Evolutionary conservation across 306 rosid genomes (phyloP).

Genomic region (Vigna nakashimae): DNA sequence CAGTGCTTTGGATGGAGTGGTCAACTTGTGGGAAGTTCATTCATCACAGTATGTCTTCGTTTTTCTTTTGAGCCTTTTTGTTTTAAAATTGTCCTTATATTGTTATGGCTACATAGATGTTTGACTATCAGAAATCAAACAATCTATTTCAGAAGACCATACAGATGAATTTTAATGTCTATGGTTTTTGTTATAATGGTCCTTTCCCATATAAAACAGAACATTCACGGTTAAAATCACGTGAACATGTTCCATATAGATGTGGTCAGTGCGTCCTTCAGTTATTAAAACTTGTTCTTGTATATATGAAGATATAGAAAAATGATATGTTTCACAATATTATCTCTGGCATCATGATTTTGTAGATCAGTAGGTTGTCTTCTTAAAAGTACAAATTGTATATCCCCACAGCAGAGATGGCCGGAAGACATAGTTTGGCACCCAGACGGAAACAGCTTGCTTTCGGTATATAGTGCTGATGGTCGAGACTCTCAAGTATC

Average conservation of each 20-base stretch:
- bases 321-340: slow-evolving; percentile 19
- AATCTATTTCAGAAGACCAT: neutral
- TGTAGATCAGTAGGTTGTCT: slow-evolving; percentile 77
- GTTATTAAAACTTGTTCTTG: neutral
- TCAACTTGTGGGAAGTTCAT: slow-evolving; percentile 81
- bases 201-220: too few relatives aligned
- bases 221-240: too few relatives aligned
- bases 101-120: neutral
- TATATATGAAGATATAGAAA: neutral
- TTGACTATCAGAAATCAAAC: neutral
- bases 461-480: slow-evolving; percentile 85
- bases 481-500: slow-evolving; percentile 77
- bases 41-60: slow-evolving; percentile 59
- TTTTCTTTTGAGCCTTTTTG: neutral
- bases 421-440: slow-evolving; percentile 95
- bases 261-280: too few relatives aligned
- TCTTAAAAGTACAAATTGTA: slow-evolving; percentile 68
- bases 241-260: too few relatives aligned
- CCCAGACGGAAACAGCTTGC: slow-evolving; percentile 73
- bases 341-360: slow-evolving; percentile 29
- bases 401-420: slow-evolving; percentile 80
- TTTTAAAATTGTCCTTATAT: neutral
- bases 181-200: too few relatives aligned
- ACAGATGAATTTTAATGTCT: neutral
- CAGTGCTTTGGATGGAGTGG: slow-evolving; percentile 88